Percentiles rank a stretch among this genome's conserved stretches.
These are phyloP conservation scores for Talaromyces amestolkiae DNA, from an alignment of 2,329 filamentous ascomycete species.

Conservation along the genomic window DNA sequence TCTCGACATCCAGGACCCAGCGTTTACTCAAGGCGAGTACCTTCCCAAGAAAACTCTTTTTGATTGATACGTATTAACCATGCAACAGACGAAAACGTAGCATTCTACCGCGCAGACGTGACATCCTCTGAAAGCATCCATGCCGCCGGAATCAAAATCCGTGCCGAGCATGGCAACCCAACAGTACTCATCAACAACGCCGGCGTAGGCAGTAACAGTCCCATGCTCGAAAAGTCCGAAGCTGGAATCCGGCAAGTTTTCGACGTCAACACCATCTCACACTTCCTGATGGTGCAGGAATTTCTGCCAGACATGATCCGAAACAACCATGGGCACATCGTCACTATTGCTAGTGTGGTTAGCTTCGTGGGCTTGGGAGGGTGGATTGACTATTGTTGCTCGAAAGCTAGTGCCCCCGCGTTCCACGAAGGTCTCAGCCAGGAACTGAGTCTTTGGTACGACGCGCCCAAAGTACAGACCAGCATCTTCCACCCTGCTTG, in stretches of 20 bases:
- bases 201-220: not conserved
- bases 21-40: not conserved
- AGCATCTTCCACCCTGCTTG: not conserved
- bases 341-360: not conserved
- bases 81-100: not conserved
- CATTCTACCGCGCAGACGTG: not conserved
- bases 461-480: not conserved
- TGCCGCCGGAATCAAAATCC: not conserved
- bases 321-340: not conserved
- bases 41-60: not conserved
- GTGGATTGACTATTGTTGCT: not conserved
- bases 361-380: not conserved
- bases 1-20: not conserved
- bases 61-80: not conserved
- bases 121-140: not conserved
- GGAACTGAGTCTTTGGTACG: not conserved
- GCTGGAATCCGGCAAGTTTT: not conserved
- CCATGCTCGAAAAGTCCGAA: not conserved
- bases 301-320: not conserved
- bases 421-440: slow-evolving; percentile 3
- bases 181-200: slow-evolving; percentile 5
- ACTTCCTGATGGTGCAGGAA: not conserved
- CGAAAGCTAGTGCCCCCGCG: not conserved
- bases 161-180: not conserved
- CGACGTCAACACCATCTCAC: not conserved